Evolutionary conservation across 805 yeast genomes (phyloP).

Genomic region (Schizosaccharomyces octosporus): DNA sequence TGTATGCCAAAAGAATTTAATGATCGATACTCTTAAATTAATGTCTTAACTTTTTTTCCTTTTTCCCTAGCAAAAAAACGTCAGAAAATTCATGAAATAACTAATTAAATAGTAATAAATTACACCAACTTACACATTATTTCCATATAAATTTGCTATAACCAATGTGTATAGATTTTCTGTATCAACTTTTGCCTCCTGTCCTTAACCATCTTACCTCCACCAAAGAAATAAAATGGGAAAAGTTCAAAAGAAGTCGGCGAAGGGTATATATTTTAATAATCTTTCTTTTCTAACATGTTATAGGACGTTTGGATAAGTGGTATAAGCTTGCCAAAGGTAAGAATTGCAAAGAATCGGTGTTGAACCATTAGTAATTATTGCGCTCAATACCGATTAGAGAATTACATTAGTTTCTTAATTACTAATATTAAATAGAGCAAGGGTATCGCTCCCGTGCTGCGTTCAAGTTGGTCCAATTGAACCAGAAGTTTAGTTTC

Average conservation of each 20-base stretch:
- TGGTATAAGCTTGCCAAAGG: slow-evolving; percentile 92
- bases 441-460: slow-evolving; percentile 93
- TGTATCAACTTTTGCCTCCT: neutral
- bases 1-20: too few relatives aligned
- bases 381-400: neutral
- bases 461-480: slow-evolving; percentile 80
- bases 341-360: slow-evolving; percentile 4
- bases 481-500: slow-evolving; percentile 87
- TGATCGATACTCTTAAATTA: too few relatives aligned
- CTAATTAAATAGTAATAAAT: too few relatives aligned
- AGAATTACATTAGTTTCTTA: neutral
- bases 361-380: slow-evolving; percentile 18
- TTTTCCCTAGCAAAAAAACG: too few relatives aligned
- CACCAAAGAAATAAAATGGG: slow-evolving; percentile 5
- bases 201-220: neutral
- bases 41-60: too few relatives aligned
- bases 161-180: too few relatives aligned
- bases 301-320: slow-evolving; percentile 81
- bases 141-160: too few relatives aligned
- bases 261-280: neutral
- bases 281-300: too few relatives aligned
- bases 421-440: neutral
- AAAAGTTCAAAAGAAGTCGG: slow-evolving; percentile 8
- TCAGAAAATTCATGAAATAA: too few relatives aligned
- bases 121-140: too few relatives aligned